Conservation (phyloP, 2,329 filamentous ascomycete genomes). For the Rutstroemia sp. region DNA sequence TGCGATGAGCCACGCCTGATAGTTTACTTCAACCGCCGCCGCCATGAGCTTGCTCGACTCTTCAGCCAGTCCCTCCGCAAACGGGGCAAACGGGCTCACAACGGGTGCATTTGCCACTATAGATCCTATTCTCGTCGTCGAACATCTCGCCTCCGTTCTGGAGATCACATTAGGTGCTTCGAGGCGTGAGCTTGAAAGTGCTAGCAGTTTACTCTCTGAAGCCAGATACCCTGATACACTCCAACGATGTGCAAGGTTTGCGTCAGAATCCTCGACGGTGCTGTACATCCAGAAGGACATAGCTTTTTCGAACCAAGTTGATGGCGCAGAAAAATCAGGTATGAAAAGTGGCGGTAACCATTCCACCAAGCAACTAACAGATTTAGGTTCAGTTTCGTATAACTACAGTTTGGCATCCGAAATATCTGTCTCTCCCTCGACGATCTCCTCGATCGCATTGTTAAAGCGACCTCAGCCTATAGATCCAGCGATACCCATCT, state of each 20-base stretch:
- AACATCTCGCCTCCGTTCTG: slow-evolving; percentile 65
- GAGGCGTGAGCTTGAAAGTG: slow-evolving; percentile 68
- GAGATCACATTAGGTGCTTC: slow-evolving; percentile 68
- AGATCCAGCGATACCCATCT: slow-evolving; percentile 73
- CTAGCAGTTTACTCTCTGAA: slow-evolving; percentile 76
- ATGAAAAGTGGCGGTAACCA: slow-evolving; percentile 18
- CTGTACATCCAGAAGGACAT: slow-evolving; percentile 82
- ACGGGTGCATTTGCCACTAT: slow-evolving; percentile 42
- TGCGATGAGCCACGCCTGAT: slow-evolving; percentile 21
- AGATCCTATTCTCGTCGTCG: slow-evolving; percentile 62
- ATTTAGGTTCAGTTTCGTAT: slow-evolving; percentile 47
- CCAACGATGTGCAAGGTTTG: slow-evolving; percentile 82
- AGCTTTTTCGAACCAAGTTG: slow-evolving; percentile 33
- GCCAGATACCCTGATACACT: slow-evolving; percentile 69
- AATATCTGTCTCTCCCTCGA: slow-evolving; percentile 71
- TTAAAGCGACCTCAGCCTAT: slow-evolving; percentile 86
- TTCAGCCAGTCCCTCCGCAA: slow-evolving; percentile 24
- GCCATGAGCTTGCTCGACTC: slow-evolving; percentile 29
- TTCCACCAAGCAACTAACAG: slow-evolving; percentile 23
- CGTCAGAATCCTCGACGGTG: slow-evolving; percentile 76
- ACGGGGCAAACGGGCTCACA: slow-evolving; percentile 26
- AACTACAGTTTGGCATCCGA: slow-evolving; percentile 77
- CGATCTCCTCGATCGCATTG: slow-evolving; percentile 77
- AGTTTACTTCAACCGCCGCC: slow-evolving; percentile 12
- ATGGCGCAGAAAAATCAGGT: slow-evolving; percentile 32